Percentiles rank a stretch among this genome's conserved stretches.
These are phyloP conservation scores for Talaromyces marneffei DNA, from an alignment of 2,329 filamentous ascomycete species.

Conservation along the genomic window DNA sequence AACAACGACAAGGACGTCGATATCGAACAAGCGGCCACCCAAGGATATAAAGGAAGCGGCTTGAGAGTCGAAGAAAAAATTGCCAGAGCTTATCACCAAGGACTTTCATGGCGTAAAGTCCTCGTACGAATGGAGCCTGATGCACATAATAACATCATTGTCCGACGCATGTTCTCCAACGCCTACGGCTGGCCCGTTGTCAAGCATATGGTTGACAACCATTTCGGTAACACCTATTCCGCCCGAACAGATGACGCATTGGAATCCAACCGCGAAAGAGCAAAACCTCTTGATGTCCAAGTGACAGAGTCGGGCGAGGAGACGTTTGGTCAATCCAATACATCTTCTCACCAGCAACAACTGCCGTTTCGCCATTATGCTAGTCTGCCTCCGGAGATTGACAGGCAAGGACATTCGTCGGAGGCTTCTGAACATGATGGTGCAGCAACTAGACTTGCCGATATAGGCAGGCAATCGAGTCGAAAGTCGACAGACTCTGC, in stretches of 20 bases:
- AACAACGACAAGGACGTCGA: slow-evolving; percentile 14
- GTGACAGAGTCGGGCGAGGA: slow-evolving; percentile 62
- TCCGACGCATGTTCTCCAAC: slow-evolving; percentile 93
- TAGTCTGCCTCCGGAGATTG: slow-evolving; percentile 27
- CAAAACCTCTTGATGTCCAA: slow-evolving; percentile 52
- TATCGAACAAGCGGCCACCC: slow-evolving; percentile 19
- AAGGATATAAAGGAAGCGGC: slow-evolving; percentile 21
- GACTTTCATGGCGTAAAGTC: slow-evolving; percentile 92
- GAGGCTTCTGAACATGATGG: slow-evolving; percentile 29
- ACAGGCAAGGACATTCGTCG: neutral
- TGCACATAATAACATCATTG: slow-evolving; percentile 97
- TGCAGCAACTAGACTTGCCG: slow-evolving; percentile 13
- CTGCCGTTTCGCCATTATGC: neutral
- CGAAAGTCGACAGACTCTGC: slow-evolving; percentile 45
- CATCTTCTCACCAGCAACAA: neutral
- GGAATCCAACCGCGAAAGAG: slow-evolving; percentile 63
- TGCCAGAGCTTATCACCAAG: slow-evolving; percentile 86
- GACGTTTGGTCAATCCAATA: slow-evolving; percentile 41
- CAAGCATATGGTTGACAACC: slow-evolving; percentile 88
- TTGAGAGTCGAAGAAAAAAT: slow-evolving; percentile 98
- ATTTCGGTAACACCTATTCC: slow-evolving; percentile 72
- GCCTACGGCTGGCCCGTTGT: slow-evolving; percentile 97
- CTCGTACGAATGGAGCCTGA: slow-evolving; percentile 92
- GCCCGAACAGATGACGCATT: slow-evolving; percentile 63
- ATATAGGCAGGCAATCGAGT: neutral